Evolutionary conservation across 345 rosid species (phyloP).

Genomic region (Lepidium didymum): DNA sequence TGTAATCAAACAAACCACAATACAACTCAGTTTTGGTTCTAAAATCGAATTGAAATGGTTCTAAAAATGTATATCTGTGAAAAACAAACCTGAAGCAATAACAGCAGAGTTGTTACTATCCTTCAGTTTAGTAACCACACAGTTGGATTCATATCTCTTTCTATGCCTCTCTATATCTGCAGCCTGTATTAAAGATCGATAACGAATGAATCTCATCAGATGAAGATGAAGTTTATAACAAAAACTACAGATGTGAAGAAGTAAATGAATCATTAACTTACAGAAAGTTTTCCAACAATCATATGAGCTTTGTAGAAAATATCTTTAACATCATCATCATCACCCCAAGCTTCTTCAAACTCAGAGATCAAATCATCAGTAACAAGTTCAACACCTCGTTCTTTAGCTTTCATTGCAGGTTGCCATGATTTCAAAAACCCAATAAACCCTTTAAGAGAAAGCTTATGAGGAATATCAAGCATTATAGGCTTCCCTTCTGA

Average conservation of each 20-base stretch:
- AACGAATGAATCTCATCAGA: neutral
- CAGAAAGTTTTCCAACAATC: constrained; percentile 27
- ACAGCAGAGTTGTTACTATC: constrained; percentile 25
- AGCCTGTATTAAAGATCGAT: constrained; percentile 1
- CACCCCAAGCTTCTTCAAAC: constrained; percentile 33
- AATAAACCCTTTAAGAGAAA: constrained; percentile 29
- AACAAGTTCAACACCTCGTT: constrained; percentile 25
- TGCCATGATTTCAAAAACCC: constrained; percentile 30
- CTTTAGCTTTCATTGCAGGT: constrained; percentile 30
- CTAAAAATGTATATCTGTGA: no score
- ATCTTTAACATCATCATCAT: constrained; percentile 29
- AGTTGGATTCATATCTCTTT: constrained; percentile 21
- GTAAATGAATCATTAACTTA: constrained; percentile 6
- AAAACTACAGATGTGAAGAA: neutral
- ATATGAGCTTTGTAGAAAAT: constrained; percentile 27
- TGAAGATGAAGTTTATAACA: neutral
- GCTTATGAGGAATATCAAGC: constrained; percentile 27
- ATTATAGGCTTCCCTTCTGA: constrained; percentile 24
- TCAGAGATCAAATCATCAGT: constrained; percentile 16
- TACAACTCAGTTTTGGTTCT: neutral
- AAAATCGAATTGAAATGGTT: neutral
- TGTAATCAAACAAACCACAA: neutral
- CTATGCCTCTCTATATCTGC: constrained; percentile 19
- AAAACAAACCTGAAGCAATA: constrained; percentile 25
- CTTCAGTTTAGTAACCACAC: constrained; percentile 12